phyloP scores from a whole-genome alignment of 2,329 filamentous ascomycete species.

The Beauveria brongniartii region DNA sequence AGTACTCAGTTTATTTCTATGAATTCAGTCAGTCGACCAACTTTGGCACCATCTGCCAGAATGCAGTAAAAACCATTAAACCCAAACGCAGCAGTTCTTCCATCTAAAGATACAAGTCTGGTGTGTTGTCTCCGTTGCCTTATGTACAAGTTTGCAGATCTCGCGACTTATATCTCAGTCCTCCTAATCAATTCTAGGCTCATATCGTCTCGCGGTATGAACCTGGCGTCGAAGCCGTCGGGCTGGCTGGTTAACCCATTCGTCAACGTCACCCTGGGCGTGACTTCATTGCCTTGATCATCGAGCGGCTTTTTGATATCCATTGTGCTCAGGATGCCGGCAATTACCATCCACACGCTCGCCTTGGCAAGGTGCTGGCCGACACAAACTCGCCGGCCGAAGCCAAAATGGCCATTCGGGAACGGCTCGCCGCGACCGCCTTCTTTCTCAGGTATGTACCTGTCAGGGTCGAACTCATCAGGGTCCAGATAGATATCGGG shows the following conservation, averaged over 20 bases:
- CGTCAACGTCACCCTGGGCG: slow-evolving; percentile 20
- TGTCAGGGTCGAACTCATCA: slow-evolving; percentile 36
- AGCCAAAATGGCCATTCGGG: slow-evolving; percentile 42
- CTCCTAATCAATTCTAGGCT: background rate
- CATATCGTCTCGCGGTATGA: slow-evolving; percentile 17
- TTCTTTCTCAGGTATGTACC: slow-evolving; percentile 28
- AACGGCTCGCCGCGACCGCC: slow-evolving; percentile 36
- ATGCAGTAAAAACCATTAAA: background rate
- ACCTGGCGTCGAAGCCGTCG: slow-evolving; percentile 18
- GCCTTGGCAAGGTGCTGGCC: slow-evolving; percentile 42
- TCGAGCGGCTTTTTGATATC: slow-evolving; percentile 25
- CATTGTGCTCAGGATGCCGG: slow-evolving; percentile 31
- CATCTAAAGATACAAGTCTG: background rate
- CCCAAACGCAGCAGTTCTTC: background rate
- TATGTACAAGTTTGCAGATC: background rate
- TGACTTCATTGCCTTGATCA: slow-evolving; percentile 26
- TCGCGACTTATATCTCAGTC: background rate
- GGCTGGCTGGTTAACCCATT: slow-evolving; percentile 22
- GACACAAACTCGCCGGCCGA: slow-evolving; percentile 42
- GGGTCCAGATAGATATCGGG: slow-evolving; percentile 31
- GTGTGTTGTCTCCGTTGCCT: too few species aligned
- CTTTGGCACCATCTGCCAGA: too few species aligned
- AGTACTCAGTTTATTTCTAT: too few species aligned
- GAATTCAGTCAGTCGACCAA: too few species aligned
- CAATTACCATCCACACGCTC: slow-evolving; percentile 33